Evolutionary conservation across 139 green algal genomes (phyloP), one percentile per base, ranked within the genome.

Genomic region (Tetraselmis striata): DNA sequence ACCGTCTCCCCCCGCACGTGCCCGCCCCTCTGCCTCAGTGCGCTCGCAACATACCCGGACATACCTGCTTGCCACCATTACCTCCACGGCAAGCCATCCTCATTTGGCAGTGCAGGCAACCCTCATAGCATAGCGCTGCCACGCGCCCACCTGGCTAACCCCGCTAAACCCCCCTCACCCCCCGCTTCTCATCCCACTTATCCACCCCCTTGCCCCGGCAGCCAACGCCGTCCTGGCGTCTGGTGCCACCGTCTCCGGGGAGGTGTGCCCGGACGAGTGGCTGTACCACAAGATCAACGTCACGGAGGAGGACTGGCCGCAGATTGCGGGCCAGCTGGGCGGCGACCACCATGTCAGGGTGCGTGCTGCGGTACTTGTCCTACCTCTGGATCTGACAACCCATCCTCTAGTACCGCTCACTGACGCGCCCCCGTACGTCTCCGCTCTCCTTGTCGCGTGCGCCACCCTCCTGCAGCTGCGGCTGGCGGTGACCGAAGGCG

Each of bases 221-320:
- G 45, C 45, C 45, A 67, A 67, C 5, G 45, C 45, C 45, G 11
- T 67, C 11, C 45, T 67, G 18, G 18, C 45, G 5, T 18, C 45
- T 25, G 45, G 45, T 67, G 45, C 45, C 11, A 67, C 45, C 45
- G 45, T 67, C 45, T 25, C 18, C 18, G 74, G 74, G 25, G 74
- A 77, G 25, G 74, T 77, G 5, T 77, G 74, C 74, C 74, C 74
- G 5, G 74, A 18, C 5, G 25, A 29, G 22, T 77, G 74, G 74
- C 25, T 77, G 26, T 77, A 77, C 74, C 74, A 77, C 74, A 77
- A 77, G 25, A 18, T 77, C 22, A 77, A 29, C 74, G 23, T 77
- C 74, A 77, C 74, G 2, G 74, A n/a, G 74, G 74, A 28, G 2
- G 26, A 77, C 25, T 28, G 25, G 26, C 74, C 25, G 23, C 5